Conservation (phyloP, 305 asterid species). For the Rubia occidens region DNA sequence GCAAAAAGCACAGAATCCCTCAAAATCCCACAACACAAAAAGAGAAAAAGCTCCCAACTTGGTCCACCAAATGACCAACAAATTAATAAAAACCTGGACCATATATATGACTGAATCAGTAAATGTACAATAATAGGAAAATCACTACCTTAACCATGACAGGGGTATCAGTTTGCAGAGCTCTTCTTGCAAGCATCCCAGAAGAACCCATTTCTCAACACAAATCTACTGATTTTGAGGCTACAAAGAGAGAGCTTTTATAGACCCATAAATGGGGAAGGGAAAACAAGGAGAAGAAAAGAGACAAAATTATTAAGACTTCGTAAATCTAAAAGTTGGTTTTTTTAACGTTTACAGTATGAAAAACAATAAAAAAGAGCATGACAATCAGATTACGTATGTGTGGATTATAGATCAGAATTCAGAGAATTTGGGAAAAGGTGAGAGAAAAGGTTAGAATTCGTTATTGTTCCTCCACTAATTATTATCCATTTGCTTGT, state of each 20-base stretch:
- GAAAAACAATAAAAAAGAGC: background rate
- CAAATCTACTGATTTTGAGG: background rate
- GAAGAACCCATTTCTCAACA: slow-evolving; percentile 60
- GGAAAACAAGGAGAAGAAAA: background rate
- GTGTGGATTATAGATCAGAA: background rate
- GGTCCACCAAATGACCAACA: background rate
- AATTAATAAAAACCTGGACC: slow-evolving; percentile 12
- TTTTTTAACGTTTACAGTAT: background rate
- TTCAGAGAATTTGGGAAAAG: background rate
- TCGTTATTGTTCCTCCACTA: background rate
- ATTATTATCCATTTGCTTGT: slow-evolving; percentile 15
- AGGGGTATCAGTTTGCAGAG: slow-evolving; percentile 67
- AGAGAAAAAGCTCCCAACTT: slow-evolving; percentile 9
- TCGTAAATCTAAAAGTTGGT: background rate
- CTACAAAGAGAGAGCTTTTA: slow-evolving; percentile 9
- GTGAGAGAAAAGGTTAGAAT: background rate
- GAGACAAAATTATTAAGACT: slow-evolving; percentile 9
- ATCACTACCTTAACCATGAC: slow-evolving; percentile 77
- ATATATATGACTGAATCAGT: background rate
- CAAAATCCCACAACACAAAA: slow-evolving; percentile 13
- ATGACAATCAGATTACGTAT: background rate
- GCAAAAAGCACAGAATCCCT: slow-evolving; percentile 19
- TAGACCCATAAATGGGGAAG: background rate
- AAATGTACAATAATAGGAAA: slow-evolving; percentile 14
- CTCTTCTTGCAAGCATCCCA: slow-evolving; percentile 74